Base-by-base conservation (phyloP, 176 grass and related monocot genomes). In the Zea luxurians region DNA sequence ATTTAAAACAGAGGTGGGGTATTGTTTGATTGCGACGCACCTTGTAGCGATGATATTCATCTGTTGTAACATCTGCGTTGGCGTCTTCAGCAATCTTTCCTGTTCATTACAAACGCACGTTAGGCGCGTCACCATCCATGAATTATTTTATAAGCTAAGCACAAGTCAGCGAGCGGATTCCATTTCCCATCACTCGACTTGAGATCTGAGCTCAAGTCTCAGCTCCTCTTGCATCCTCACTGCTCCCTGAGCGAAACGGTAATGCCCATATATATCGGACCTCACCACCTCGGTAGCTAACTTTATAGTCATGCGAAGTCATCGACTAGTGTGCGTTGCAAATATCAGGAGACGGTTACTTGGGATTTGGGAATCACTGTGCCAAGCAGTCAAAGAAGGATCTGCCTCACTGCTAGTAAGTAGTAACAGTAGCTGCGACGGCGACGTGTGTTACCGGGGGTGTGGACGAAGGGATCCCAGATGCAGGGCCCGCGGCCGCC, bases 391-490 rank as follows among this genome's bases (percentile, higher is more conserved):
- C 6, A 66, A 52, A 41, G 35, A 77, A 71, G 82, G 74, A 77
- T 62, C 54, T 63, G 46, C 1, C 34, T 54, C 8, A 55, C 18
- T 64, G 36, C 2, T 17, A 3, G 1, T n/a, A 11, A 0, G 4
- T 27, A 27, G 27, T 27, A 3, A 3, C 6, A 16, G 42, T 11
- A 20, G 16, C 27, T 17, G 80, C 5, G 34, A 47, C 7, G 50
- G 2, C 50, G 50, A 64, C 27, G 55, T 46, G 27, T 16, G 8
- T 78, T 82, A 88, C 90, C 86, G 27, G 90, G 79, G 1, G 67
- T 92, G 59, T 92, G 84, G 70, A 92, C 90, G 73, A 88, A 92
- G 44, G 86, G 84, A 67, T 92, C 90, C 90, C 90, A 92, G 66
- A 92, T 88, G 78, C 36, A 80, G 10, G 90, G 86, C 3, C 90